These are phyloP conservation scores for Coemansia sp. DNA, from an alignment of 192 early-diverging fungal species.

Conservation along the genomic window DNA sequence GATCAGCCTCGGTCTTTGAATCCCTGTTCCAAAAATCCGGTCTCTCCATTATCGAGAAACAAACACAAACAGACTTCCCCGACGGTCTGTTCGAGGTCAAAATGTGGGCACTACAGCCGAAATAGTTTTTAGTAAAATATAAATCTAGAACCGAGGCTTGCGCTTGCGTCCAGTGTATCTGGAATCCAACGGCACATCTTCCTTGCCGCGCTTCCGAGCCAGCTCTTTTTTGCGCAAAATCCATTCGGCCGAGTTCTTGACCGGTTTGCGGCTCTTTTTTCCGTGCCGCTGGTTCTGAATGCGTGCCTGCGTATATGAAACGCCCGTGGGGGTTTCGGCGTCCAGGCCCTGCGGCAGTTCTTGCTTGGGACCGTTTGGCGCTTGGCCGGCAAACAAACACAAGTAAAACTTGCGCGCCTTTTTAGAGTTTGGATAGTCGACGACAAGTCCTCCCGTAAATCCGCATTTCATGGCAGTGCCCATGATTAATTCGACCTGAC, in stretches of 20 bases:
- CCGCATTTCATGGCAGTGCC: conserved; percentile 84
- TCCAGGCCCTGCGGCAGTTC: conserved; percentile 44
- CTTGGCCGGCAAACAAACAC: conserved; percentile 92
- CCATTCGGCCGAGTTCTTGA: conserved; percentile 85
- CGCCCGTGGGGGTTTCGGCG: conserved; percentile 14
- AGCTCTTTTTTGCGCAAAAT: conserved; percentile 89
- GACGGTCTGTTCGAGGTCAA: conserved; percentile 66
- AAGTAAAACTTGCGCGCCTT: conserved; percentile 97
- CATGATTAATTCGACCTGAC: conserved; percentile 92
- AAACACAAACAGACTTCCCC: conserved; percentile 68
- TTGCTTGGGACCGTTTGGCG: conserved; percentile 34
- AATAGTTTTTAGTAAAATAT: conserved; percentile 2
- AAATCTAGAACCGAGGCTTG: conserved; percentile 74
- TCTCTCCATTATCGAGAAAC: conserved; percentile 61
- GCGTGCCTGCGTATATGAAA: conserved; percentile 41
- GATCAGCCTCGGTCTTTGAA: conserved; percentile 46
- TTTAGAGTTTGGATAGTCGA: conserved; percentile 95
- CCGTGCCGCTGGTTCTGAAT: conserved; percentile 35
- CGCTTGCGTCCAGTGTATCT: conserved; percentile 95
- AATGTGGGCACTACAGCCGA: conserved; percentile 59
- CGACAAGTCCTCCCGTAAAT: conserved; percentile 92
- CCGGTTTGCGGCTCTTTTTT: conserved; percentile 53
- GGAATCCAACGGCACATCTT: conserved; percentile 82
- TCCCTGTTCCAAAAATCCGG: conserved; percentile 64
- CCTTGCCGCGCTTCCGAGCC: conserved; percentile 69